phyloP scores from a whole-genome alignment of 495 filamentous ascomycete genomes.

The Clohesyomyces aquaticus region DNA sequence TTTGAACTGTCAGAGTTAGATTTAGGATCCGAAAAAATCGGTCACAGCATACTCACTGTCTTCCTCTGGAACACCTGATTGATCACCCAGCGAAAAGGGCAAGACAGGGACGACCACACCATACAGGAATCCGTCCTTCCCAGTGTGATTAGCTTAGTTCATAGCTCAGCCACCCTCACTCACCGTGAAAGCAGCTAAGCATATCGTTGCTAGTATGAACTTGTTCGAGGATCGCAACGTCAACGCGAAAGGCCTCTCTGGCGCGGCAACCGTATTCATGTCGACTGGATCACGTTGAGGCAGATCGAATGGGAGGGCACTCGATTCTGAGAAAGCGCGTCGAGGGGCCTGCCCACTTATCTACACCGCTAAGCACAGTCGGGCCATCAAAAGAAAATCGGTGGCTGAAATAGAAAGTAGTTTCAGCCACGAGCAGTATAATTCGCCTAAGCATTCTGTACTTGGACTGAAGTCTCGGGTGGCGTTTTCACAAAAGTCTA shows the following conservation, averaged over 20 bases:
- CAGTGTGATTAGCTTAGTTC: no score
- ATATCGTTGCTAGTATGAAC: constrained; percentile 5
- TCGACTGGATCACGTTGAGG: background rate
- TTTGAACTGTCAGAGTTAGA: constrained; percentile 10
- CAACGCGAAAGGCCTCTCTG: background rate
- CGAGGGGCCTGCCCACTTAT: background rate
- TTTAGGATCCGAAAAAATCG: background rate
- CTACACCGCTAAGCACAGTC: background rate
- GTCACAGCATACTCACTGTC: background rate
- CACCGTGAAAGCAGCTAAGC: constrained; percentile 8
- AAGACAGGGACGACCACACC: constrained; percentile 11
- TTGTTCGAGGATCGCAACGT: background rate
- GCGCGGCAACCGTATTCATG: background rate
- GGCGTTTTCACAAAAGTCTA: no score
- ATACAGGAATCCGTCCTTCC: constrained; percentile 8
- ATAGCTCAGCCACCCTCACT: no score
- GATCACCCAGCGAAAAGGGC: constrained; percentile 7
- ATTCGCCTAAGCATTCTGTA: background rate
- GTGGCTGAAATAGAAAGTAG: background rate
- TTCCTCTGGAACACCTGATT: constrained; percentile 9
- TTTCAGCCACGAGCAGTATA: background rate
- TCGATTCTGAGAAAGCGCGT: background rate
- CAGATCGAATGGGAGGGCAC: background rate
- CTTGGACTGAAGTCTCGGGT: background rate
- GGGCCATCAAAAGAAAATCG: background rate